Evolutionary conservation across 345 rosid species (phyloP).

Genomic region (Linum tenue): DNA sequence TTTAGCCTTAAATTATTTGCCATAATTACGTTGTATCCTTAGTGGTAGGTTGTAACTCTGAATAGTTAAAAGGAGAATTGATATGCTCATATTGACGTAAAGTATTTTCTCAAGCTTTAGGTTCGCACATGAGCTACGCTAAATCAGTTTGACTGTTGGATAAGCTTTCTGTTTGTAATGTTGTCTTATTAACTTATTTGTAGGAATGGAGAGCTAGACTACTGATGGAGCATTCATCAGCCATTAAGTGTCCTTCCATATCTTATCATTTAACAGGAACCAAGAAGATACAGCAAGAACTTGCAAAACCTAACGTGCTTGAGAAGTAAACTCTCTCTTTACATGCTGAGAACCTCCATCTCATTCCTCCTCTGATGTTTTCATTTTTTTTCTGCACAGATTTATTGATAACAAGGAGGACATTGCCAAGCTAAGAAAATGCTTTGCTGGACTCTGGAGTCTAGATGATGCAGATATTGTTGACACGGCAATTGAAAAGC

Average conservation of each 20-base stretch:
- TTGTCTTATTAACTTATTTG: conserved; percentile 8
- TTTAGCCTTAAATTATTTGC: too few species aligned
- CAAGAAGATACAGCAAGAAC: conserved; percentile 95
- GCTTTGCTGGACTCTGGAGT: conserved; percentile 97
- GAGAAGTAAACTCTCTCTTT: conserved; percentile 45
- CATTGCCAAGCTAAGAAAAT: conserved; percentile 57
- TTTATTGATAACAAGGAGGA: conserved; percentile 70
- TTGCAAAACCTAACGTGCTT: conserved; percentile 80
- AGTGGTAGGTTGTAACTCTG: too few species aligned
- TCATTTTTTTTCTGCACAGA: conserved; percentile 25
- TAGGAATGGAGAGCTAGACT: conserved; percentile 94
- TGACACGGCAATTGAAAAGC: conserved; percentile 61
- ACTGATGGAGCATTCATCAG: conserved; percentile 74
- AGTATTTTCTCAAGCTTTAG: too few species aligned
- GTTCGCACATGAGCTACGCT: too few species aligned
- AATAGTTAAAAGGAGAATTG: too few species aligned
- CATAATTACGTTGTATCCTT: too few species aligned
- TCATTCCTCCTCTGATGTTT: not conserved
- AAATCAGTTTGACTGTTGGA: not conserved
- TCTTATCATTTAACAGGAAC: conserved; percentile 91
- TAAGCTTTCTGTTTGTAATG: not conserved
- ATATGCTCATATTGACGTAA: too few species aligned
- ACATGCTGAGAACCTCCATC: not conserved
- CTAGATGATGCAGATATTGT: conserved; percentile 60
- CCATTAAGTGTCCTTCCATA: conserved; percentile 82